These are phyloP conservation scores for Aspergillus carlsbadensis DNA, from an alignment of 495 filamentous ascomycete genomes.

Conservation along the genomic window DNA sequence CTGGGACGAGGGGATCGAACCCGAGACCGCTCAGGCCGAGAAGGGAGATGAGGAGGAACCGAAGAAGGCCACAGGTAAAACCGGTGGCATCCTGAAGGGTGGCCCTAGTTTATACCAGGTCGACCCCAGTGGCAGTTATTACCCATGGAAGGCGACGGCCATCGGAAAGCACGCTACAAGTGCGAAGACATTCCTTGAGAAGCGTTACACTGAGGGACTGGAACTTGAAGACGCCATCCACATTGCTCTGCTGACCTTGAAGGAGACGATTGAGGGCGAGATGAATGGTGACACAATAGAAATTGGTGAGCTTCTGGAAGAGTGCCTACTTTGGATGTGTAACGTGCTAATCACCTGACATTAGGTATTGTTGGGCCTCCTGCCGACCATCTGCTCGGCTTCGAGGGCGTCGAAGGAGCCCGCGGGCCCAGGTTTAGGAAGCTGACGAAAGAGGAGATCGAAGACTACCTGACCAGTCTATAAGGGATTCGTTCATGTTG, in stretches of 20 bases:
- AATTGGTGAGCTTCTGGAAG: slow-evolving; percentile 65
- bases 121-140: slow-evolving; percentile 94
- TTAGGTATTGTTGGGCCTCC: slow-evolving; percentile 94
- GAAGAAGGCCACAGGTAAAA: slow-evolving; percentile 74
- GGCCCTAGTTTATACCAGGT: slow-evolving; percentile 98
- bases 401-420: slow-evolving; percentile 87
- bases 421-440: slow-evolving; percentile 93
- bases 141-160: slow-evolving; percentile 98
- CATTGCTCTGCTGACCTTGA: slow-evolving; percentile 95
- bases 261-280: slow-evolving; percentile 98
- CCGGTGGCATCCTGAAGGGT: slow-evolving; percentile 91
- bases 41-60: slow-evolving; percentile 56
- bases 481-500: slow-evolving; percentile 36
- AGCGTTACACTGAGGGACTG: slow-evolving; percentile 94
- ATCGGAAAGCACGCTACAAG: slow-evolving; percentile 98
- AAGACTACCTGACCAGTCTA: slow-evolving; percentile 98
- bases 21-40: slow-evolving; percentile 58
- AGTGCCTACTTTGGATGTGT: background rate
- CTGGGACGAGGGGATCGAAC: slow-evolving; percentile 95
- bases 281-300: slow-evolving; percentile 99
- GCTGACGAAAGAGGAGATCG: slow-evolving; percentile 94
- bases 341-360: slow-evolving; percentile 24
- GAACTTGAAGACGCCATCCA: slow-evolving; percentile 98
- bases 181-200: slow-evolving; percentile 98
- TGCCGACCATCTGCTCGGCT: slow-evolving; percentile 87